phyloP scores from a whole-genome alignment of 192 early-diverging fungal species.

The Kappamyces sp. region DNA sequence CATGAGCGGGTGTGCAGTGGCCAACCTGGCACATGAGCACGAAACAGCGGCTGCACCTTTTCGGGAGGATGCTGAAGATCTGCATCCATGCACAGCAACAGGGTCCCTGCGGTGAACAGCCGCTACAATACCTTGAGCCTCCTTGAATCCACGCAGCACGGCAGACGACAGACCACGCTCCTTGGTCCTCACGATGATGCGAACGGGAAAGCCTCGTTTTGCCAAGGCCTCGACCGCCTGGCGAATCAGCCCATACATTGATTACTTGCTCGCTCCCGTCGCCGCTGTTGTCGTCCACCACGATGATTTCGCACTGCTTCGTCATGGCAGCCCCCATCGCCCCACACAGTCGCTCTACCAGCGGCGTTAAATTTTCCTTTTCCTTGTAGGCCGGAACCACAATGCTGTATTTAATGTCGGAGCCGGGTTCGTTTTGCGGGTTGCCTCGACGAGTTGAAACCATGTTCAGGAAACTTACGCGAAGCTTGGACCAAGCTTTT shows the following conservation, averaged over 20 bases:
- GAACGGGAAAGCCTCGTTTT: not conserved
- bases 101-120: no score
- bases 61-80: constrained; percentile 10
- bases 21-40: no score
- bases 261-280: not conserved
- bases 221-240: no score
- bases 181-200: constrained; percentile 5
- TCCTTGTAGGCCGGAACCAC: constrained; percentile 8
- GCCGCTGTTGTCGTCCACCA: constrained; percentile 3
- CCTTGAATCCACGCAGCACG: constrained; percentile 5
- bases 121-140: not conserved
- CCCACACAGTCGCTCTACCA: not conserved
- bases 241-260: not conserved
- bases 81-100: constrained; percentile 8
- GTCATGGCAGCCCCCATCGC: not conserved
- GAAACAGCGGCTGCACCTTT: not conserved
- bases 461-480: no score
- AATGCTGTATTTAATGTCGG: not conserved
- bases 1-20: no score
- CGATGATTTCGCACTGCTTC: not conserved
- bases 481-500: no score
- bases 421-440: no score
- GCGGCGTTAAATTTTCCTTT: not conserved
- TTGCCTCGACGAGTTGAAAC: no score
- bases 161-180: constrained; percentile 8